Percentiles rank a stretch among this genome's conserved stretches.
Conservation (phyloP, 768 basidiomycete genomes). For the Lentinula guzmanii region DNA sequence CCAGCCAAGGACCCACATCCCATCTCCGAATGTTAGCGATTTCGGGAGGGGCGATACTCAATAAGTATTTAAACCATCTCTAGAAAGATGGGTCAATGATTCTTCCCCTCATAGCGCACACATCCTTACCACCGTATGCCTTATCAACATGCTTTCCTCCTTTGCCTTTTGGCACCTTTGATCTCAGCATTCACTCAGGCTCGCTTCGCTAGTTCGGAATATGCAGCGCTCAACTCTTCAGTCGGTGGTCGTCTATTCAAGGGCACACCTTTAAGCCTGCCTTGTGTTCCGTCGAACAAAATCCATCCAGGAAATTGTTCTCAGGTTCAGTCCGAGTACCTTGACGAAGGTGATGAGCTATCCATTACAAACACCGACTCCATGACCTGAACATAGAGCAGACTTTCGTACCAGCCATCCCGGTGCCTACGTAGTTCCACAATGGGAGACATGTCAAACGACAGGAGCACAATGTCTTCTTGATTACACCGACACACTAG, state of each 20-base stretch:
- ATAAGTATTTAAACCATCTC: neutral
- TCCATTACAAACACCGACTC: neutral
- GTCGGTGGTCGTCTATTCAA: constrained; percentile 3
- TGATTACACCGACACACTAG: constrained; percentile 27
- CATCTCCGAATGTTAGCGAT: neutral
- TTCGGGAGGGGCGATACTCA: neutral
- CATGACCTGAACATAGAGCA: neutral
- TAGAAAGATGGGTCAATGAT: neutral
- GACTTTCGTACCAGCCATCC: constrained; percentile 17
- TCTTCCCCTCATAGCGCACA: neutral
- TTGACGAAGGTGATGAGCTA: neutral
- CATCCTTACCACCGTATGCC: neutral
- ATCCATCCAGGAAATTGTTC: neutral
- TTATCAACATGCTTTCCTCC: neutral
- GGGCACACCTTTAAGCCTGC: neutral
- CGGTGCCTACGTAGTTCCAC: constrained; percentile 28
- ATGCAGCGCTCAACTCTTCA: neutral
- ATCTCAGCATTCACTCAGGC: neutral
- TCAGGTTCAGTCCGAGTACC: neutral
- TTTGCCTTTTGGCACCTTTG: neutral
- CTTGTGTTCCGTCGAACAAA: neutral
- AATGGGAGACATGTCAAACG: constrained; percentile 54
- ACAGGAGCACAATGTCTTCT: constrained; percentile 41
- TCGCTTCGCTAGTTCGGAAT: neutral
- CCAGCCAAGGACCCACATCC: neutral